Evolutionary conservation across 768 basidiomycete genomes (phyloP), one percentile per base, ranked within the genome.

Genomic region (Kwoniella botswanensis): DNA sequence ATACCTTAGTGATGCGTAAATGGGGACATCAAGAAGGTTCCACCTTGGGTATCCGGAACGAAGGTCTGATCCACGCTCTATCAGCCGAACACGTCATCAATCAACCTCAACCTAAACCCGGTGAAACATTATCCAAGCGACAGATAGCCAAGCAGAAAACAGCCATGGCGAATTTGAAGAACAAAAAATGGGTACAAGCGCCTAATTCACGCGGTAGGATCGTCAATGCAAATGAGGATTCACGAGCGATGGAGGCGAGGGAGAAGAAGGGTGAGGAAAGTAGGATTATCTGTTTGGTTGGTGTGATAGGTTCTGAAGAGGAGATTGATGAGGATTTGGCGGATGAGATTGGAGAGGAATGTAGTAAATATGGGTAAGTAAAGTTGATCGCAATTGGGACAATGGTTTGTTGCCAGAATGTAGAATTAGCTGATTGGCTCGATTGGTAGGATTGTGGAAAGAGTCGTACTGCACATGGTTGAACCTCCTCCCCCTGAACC

Each of bases 11-110:
- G 75, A 96, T 97, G 94, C 92, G 92, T 2, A 97, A 94, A 85
- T 95, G 92, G 92, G 95, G 95, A 0, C 93, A 97, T 81, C 92
- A 92, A 81, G 93, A 93, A 81, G 96, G 96, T 1, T 90, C 94
- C 84, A 95, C 95, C 11, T 87, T 98, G 1, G 96, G 96, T 43
- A 90, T 88, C 0, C 89, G 92, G 70, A 92, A 90, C 9, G 87
- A 88, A 2, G 94, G 94, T 1, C 95, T 98, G 56, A 89, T 95
- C 55, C 92, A 95, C 68, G 93, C 95, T 5, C 87, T 98, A 4
- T 88, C 90, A 0, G 91, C 96, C 22, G 92, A 95, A 79, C 78
- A 83, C 56, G 74, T 80, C 22, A 65, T 29, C 5, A 90, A 91
- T 65, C 74, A 86, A 68, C 85, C 88, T 17, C 77, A 82, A 26